These are phyloP conservation scores for Nakaseomyces delphensis DNA, from an alignment of 1,139 yeast genomes.

Conservation along the genomic window DNA sequence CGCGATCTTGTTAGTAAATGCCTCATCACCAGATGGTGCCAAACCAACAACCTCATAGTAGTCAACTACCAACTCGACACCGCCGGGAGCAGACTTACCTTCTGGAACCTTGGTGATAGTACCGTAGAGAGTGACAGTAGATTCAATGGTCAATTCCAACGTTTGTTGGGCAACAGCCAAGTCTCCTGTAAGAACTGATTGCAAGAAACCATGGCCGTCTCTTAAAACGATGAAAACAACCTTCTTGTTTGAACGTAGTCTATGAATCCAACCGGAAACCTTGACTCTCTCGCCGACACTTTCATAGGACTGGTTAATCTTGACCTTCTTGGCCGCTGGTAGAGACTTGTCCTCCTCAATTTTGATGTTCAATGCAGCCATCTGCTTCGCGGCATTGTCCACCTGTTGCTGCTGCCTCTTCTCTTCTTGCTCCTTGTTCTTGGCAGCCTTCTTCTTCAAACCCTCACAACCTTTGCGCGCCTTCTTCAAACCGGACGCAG, in stretches of 20 bases:
- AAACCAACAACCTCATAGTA: constrained; percentile 80
- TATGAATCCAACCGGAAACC: constrained; percentile 93
- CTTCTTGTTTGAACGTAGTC: constrained; percentile 88
- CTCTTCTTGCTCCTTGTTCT: constrained; percentile 59
- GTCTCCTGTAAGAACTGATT: constrained; percentile 82
- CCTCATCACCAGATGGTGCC: constrained; percentile 95
- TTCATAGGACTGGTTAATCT: constrained; percentile 48
- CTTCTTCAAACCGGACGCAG: constrained; percentile 91
- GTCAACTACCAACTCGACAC: constrained; percentile 88
- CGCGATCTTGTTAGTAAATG: constrained; percentile 88
- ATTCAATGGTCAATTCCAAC: constrained; percentile 75
- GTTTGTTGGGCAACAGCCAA: constrained; percentile 87
- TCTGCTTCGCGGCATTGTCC: constrained; percentile 58
- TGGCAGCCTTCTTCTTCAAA: constrained; percentile 78
- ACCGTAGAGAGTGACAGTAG: constrained; percentile 76
- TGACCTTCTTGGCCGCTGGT: constrained; percentile 60
- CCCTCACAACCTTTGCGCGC: constrained; percentile 96
- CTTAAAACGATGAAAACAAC: constrained; percentile 83
- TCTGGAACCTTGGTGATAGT: constrained; percentile 76
- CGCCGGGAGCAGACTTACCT: constrained; percentile 97
- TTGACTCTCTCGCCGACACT: constrained; percentile 54
- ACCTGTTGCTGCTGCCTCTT: constrained; percentile 52
- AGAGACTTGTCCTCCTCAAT: constrained; percentile 64
- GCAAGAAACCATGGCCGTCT: constrained; percentile 90
- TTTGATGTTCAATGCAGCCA: constrained; percentile 70